Evolutionary conservation across 2,329 filamentous ascomycete genomes (phyloP), one percentile per base, ranked within the genome.

Genomic region (Stagonosporopsis vannaccii): DNA sequence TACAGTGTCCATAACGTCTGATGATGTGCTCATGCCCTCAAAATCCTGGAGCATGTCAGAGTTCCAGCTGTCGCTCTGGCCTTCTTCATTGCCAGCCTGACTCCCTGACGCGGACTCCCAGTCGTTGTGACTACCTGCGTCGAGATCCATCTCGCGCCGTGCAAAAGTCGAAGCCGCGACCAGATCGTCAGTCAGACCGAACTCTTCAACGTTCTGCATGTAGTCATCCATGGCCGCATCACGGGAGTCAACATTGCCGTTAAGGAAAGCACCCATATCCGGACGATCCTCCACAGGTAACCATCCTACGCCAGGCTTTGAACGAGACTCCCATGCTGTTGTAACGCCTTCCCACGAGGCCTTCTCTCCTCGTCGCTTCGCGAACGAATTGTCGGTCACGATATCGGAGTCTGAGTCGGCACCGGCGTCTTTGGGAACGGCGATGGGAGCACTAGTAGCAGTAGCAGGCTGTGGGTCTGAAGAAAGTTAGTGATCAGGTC

Each of bases 191-290:
- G 68, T 67, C 43, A 70, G 59, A 3, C 78, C 79, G 43, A 81
- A 80, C 1, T 80, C 80, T 17, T 75, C 76, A 66, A 90, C 81
- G 59, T 92, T 91, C 39, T 84, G 82, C 67, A 91, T 87, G 65
- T 92, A 92, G 67, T 93, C 90, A 1, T 85, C 83, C 63, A 87
- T 76, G 37, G 87, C 79, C 1, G 66, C 65, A 39, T 69, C 62
- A 11, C 56, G 62, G 22, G 65, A 58, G 35, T 70, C 60, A 1
- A 60, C 56, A 9, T 72, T 33, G 26, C 61, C 65, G 19, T 33
- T 50, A 13, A 72, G 37, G 48, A 68, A 65, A 19, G 58, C 48
- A 7, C 67, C 58, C 63, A 68, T 68, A 33, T 61, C 47, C 4
- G 67, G 63, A 15, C 66, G 67, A 23, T 63, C 57, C 15, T 50